A percentile compares a stretch with the other conserved stretches of the same genome.
Evolutionary conservation across 768 basidiomycete species (phyloP).

Genomic region (Lentinula edodes): DNA sequence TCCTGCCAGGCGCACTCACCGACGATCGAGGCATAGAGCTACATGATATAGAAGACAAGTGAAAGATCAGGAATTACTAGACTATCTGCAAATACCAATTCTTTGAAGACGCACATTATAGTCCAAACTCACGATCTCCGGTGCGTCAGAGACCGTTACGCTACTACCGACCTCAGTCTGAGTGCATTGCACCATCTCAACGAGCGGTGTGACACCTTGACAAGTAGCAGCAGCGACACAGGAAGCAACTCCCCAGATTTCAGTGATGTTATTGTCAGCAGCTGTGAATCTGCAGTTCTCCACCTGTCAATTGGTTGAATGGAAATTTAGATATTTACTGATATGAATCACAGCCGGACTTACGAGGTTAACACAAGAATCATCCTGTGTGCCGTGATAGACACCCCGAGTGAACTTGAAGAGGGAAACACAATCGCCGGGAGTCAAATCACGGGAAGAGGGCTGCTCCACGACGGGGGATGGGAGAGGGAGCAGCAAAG

Average conservation of each 20-base stretch:
- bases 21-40: constrained; percentile 15
- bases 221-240: constrained; percentile 13
- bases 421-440: constrained; percentile 1
- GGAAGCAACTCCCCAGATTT: constrained; percentile 2
- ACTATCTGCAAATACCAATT: background rate
- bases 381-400: background rate
- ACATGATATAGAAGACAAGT: background rate
- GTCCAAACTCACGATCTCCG: constrained; percentile 5
- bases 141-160: background rate
- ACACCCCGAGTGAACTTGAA: constrained; percentile 1
- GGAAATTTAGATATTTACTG: background rate
- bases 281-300: constrained; percentile 2
- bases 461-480: background rate
- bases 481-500: background rate
- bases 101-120: background rate
- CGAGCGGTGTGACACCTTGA: constrained; percentile 7
- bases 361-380: constrained; percentile 3
- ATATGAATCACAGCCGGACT: background rate
- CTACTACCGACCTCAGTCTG: background rate
- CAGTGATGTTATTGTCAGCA: background rate
- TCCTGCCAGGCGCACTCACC: constrained; percentile 14
- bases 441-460: background rate
- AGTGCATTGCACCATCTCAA: constrained; percentile 6
- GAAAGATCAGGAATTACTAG: background rate
- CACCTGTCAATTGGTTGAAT: background rate